These are phyloP conservation scores for Cyclocybe cylindracea DNA, from an alignment of 768 basidiomycete species.

Conservation along the genomic window DNA sequence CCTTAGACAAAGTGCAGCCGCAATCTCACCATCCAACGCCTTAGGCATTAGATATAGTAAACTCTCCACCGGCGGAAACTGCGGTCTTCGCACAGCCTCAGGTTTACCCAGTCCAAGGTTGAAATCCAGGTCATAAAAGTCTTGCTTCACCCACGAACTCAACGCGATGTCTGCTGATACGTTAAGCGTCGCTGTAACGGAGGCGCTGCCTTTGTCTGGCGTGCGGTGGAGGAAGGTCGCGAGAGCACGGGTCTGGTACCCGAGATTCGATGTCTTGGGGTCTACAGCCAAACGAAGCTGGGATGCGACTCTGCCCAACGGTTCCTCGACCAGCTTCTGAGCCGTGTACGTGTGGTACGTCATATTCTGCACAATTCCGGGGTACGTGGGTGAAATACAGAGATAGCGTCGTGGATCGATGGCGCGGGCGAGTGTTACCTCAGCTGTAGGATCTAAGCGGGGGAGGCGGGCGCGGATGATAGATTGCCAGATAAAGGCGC, in stretches of 20 bases:
- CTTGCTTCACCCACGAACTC: conserved; percentile 27
- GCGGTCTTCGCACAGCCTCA: conserved; percentile 26
- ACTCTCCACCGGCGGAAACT: conserved; percentile 22
- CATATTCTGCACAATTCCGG: conserved; percentile 28
- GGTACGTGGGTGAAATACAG: conserved; percentile 18
- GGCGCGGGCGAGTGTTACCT: conserved; percentile 22
- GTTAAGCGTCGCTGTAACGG: conserved; percentile 18
- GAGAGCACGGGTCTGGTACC: conserved; percentile 17
- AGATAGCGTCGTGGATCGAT: conserved; percentile 25
- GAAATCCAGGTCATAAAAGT: conserved; percentile 24
- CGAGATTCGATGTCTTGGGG: conserved; percentile 15
- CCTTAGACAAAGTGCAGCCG: conserved; percentile 21
- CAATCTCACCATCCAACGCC: conserved; percentile 19
- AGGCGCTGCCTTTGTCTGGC: conserved; percentile 12
- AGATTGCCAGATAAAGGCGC: conserved; percentile 27
- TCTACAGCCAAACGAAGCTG: conserved; percentile 21
- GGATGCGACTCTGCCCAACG: conserved; percentile 22
- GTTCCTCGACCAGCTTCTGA: conserved; percentile 11
- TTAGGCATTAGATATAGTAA: conserved; percentile 27
- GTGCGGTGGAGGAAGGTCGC: conserved; percentile 18
- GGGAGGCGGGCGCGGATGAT: conserved; percentile 23
- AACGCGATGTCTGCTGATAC: conserved; percentile 23
- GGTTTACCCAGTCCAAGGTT: conserved; percentile 22
- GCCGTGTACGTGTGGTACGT: conserved; percentile 15
- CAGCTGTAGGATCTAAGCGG: conserved; percentile 12